Base-by-base conservation (phyloP, 1,284 basidiomycete genomes). In the Moniliophthora roreri region DNA sequence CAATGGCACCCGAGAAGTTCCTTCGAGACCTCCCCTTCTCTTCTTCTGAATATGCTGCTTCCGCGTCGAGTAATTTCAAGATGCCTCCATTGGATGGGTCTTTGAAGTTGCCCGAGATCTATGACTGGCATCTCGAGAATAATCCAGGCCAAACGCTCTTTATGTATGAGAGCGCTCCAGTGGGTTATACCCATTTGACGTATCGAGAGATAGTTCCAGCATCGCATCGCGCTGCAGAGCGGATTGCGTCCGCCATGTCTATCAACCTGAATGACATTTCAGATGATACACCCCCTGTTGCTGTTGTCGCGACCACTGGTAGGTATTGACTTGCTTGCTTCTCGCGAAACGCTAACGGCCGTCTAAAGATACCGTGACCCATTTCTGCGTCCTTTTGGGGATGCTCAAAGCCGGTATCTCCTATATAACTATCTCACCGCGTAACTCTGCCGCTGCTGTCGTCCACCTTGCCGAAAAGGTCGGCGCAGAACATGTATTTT, bases 41-140 rank as follows among this genome's bases (percentile, higher is more conserved):
- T 21, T 10, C 23, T 3, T 41, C 39, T 41, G 18, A 18, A n/a
- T n/a, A n/a, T n/a, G n/a, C n/a, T n/a, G n/a, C n/a, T 21, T 41
- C 39, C 23, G 18, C 39, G 18, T 10, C 39, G 23, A 20, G 39
- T 10, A 57, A 36, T 1, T 56, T 58, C 58, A 53, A 51, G n/a
- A 51, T 47, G 36, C 59, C 58, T 7, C 57, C 58, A 10, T 37
- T 58, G 11, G 57, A 60, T 48, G 54, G 58, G 3, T 53, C 54
- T 58, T 20, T 41, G 39, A 56, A 52, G 8, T n/a, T 62, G 7
- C 52, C 57, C 4, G 54, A 62, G 37, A 51, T 61, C 4, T 63
- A 60, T 51, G 58, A 59, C 36, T 62, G 61, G 61, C 60, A 62
- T 45, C 42, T 54, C n/a, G 44, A 50, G 11, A 24, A 58, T 41